phyloP scores from a whole-genome alignment of 2,329 filamentous ascomycete genomes.

The Bipolaris victoriae region DNA sequence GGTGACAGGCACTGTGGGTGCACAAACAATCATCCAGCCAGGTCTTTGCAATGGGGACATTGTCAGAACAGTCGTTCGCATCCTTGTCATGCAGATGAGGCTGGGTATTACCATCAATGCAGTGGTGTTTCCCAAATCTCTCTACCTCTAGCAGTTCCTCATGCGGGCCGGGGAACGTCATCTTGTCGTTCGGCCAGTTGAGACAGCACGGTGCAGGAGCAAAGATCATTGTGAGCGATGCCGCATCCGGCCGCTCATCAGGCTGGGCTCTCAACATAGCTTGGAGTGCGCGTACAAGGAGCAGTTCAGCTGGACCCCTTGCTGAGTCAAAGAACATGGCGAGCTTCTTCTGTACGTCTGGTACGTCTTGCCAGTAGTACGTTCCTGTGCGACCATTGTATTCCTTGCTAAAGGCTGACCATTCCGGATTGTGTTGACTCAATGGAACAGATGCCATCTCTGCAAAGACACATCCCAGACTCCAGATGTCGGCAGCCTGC shows the following conservation, averaged over 20 bases:
- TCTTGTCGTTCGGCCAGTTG: conserved; percentile 45
- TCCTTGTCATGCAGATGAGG: conserved; percentile 7
- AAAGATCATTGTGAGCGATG: conserved; percentile 40
- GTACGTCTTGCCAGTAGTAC: conserved; percentile 46
- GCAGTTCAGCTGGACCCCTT: conserved; percentile 26
- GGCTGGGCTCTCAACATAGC: conserved; percentile 41
- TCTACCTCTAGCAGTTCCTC: conserved; percentile 40
- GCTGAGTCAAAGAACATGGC: conserved; percentile 29
- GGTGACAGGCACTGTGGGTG: conserved; percentile 35
- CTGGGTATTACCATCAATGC: conserved; percentile 24
- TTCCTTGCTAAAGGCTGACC: conserved; percentile 36
- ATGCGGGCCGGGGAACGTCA: conserved; percentile 39
- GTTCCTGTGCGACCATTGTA: conserved; percentile 41
- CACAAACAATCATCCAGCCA: conserved; percentile 42
- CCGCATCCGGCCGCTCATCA: conserved; percentile 38
- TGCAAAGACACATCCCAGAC: conserved; percentile 90
- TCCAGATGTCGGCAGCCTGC: conserved; percentile 79
- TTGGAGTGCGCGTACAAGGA: conserved; percentile 38
- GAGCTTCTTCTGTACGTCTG: conserved; percentile 37
- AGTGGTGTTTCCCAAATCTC: conserved; percentile 28
- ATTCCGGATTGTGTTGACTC: conserved; percentile 29
- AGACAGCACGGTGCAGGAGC: conserved; percentile 48
- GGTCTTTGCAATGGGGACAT: conserved; percentile 25
- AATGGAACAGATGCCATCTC: conserved; percentile 74
- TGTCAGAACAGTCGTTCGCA: conserved; percentile 7